Base-by-base conservation (phyloP, 2,329 filamentous ascomycete genomes). In the Fusarium algeriense region DNA sequence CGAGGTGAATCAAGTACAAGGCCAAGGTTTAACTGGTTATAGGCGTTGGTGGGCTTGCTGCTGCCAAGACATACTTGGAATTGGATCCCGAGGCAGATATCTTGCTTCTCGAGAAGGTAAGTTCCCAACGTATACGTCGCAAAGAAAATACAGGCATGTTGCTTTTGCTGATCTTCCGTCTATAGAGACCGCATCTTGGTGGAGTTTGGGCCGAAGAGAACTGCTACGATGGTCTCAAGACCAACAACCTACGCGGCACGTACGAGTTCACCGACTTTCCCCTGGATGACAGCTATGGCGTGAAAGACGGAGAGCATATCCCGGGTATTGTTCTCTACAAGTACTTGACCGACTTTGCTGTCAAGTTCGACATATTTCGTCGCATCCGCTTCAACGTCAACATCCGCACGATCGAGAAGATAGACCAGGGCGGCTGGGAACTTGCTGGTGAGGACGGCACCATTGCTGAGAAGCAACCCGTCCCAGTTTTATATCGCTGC, bases 1-100 rank as follows among this genome's bases (percentile, higher is more conserved):
- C 13, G 1, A 4, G 3, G 11, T 12, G 4, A 11, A 8, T 3
- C 5, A 14, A 4, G 15, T 30, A 20, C 9, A 13, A 2, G 10
- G 15, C 3, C 5, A 2, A 17, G 7, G 13, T 34, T 28, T 50
- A 14, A 50, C 15, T 5, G 0, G 2, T 7, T 2, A 14, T 14
- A 50, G 46, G 46, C 11, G 46, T 35, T 2, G 46, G 46, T 4
- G 46, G 46, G 14, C 46, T 35, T 6, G 30, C 30, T 23, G 20
- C 46, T 1, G 46, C 46, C 13, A 50, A 50, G 30, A 50, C 30
- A 1, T 50, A 50, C 30, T 10, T 50, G 46, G 46, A 50, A 7
- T 1, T 50, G 19, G 15, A 50, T 7, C 46, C 46, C 4, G 30
- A 19, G 10, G 46, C 30, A 7, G 46, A 50, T 11, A 8, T 50